Evolutionary conservation across 768 basidiomycete genomes (phyloP).

Genomic region (Suillus alpinus): DNA sequence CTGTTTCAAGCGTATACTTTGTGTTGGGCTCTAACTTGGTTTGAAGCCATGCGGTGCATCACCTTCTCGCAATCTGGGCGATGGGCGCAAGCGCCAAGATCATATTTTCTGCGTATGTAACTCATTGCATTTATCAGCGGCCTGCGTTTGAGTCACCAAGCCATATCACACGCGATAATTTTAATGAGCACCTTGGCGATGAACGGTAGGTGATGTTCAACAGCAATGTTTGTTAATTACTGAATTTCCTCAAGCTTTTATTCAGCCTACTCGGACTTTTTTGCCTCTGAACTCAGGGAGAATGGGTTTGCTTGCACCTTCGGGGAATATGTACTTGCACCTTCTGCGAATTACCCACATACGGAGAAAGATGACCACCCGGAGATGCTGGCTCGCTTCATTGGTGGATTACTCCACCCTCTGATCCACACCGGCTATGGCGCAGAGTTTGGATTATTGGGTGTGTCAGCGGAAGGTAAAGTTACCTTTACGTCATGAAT

Average conservation of each 20-base stretch:
- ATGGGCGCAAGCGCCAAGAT: slow-evolving; percentile 24
- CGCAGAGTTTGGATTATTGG: slow-evolving; percentile 57
- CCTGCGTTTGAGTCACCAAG: slow-evolving; percentile 43
- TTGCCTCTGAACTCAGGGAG: slow-evolving; percentile 39
- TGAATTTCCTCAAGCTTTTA: slow-evolving; percentile 45
- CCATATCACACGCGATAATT: slow-evolving; percentile 45
- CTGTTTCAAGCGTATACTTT: not conserved
- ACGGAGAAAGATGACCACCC: slow-evolving; percentile 42
- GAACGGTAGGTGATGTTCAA: slow-evolving; percentile 38
- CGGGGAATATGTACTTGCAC: slow-evolving; percentile 57
- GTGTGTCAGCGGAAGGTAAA: slow-evolving; percentile 61
- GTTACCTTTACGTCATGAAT: slow-evolving; percentile 34
- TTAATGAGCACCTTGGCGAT: slow-evolving; percentile 56
- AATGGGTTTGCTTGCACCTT: slow-evolving; percentile 44
- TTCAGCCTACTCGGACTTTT: slow-evolving; percentile 56
- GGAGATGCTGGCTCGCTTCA: slow-evolving; percentile 54
- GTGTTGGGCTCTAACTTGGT: not conserved
- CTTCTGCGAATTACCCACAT: slow-evolving; percentile 37
- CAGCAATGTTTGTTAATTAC: not conserved
- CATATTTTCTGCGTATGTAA: slow-evolving; percentile 37
- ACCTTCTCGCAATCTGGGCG: slow-evolving; percentile 17
- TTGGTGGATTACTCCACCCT: slow-evolving; percentile 60
- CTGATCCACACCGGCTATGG: slow-evolving; percentile 65
- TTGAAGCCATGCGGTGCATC: slow-evolving; percentile 15
- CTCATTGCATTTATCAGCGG: slow-evolving; percentile 29